Conservation (phyloP, 2,329 filamentous ascomycete genomes). For the Berkeleyomyces basicola region DNA sequence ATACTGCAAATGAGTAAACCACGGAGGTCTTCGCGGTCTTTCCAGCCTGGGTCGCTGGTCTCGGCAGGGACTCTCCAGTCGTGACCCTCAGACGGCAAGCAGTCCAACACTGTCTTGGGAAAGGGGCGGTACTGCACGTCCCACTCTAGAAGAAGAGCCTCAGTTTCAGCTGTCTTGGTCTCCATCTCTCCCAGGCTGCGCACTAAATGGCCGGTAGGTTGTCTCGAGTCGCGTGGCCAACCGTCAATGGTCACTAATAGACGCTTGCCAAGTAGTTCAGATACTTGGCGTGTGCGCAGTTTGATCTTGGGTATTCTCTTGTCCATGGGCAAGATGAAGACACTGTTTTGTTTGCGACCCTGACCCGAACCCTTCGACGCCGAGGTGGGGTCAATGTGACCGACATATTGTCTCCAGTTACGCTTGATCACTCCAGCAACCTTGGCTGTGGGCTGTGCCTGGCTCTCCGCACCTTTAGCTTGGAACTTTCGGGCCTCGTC, state of each 20-base stretch:
- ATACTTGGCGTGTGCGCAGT: slow-evolving; percentile 76
- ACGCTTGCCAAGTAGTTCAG: slow-evolving; percentile 76
- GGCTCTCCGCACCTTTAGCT: slow-evolving; percentile 55
- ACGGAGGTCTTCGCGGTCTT: slow-evolving; percentile 65
- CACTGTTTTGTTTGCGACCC: slow-evolving; percentile 72
- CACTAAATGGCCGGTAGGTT: slow-evolving; percentile 86
- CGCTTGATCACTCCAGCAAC: slow-evolving; percentile 87
- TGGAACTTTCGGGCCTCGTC: slow-evolving; percentile 83
- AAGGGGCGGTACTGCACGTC: slow-evolving; percentile 97
- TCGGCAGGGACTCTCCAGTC: slow-evolving; percentile 82
- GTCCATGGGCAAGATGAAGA: slow-evolving; percentile 96
- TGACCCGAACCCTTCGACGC: slow-evolving; percentile 57
- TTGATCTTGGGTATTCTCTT: slow-evolving; percentile 94
- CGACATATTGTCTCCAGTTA: slow-evolving; percentile 97
- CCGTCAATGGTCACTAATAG: slow-evolving; percentile 86
- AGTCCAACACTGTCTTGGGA: slow-evolving; percentile 87
- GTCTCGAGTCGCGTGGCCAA: slow-evolving; percentile 86
- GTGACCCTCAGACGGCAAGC: slow-evolving; percentile 77
- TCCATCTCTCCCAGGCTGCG: slow-evolving; percentile 85
- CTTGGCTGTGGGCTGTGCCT: slow-evolving; percentile 75
- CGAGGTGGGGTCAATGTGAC: slow-evolving; percentile 79
- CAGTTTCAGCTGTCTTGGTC: slow-evolving; percentile 93
- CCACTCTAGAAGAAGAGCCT: slow-evolving; percentile 83
- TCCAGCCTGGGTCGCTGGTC: slow-evolving; percentile 72
- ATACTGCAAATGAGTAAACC: slow-evolving; percentile 90